phyloP scores from a whole-genome alignment of 2,329 filamentous ascomycete species.

The Fusarium gaditjirri region DNA sequence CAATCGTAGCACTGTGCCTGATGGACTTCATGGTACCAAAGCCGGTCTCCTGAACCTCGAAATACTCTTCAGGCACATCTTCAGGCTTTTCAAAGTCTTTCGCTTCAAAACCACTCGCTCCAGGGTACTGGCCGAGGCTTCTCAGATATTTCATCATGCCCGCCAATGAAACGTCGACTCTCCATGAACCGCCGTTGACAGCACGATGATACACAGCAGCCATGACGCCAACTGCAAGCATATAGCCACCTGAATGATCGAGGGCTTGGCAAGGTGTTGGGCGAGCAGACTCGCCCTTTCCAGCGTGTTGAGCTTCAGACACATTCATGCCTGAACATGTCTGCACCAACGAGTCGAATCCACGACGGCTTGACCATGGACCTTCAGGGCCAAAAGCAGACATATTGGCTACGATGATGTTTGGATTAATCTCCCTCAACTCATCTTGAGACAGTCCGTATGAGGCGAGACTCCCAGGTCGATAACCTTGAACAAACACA shows the following conservation, averaged over 20 bases:
- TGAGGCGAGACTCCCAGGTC: conserved; percentile 63
- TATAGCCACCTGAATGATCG: conserved; percentile 65
- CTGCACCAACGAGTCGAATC: conserved; percentile 64
- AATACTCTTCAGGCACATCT: conserved; percentile 48
- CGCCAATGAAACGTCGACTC: conserved; percentile 66
- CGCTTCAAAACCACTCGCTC: conserved; percentile 54
- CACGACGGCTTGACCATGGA: conserved; percentile 55
- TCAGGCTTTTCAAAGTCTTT: conserved; percentile 45
- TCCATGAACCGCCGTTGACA: conserved; percentile 57
- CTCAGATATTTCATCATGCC: conserved; percentile 66
- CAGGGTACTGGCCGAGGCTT: conserved; percentile 62
- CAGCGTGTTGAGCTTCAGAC: conserved; percentile 61
- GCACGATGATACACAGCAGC: conserved; percentile 62
- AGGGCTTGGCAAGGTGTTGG: conserved; percentile 64
- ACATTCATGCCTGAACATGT: conserved; percentile 66
- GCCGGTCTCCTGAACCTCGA: conserved; percentile 56
- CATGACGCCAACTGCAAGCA: conserved; percentile 63
- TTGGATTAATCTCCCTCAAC: conserved; percentile 53
- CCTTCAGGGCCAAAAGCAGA: conserved; percentile 63
- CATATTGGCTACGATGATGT: conserved; percentile 61
- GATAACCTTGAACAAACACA: conserved; percentile 72
- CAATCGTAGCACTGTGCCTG: conserved; percentile 58
- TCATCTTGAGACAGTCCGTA: conserved; percentile 53
- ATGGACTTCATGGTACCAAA: conserved; percentile 61
- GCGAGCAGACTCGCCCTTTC: conserved; percentile 52